Percentiles rank a stretch among this genome's conserved stretches.
Evolutionary conservation across 1,284 basidiomycete species (phyloP).

Genomic region (Boletus albobrunnescens): DNA sequence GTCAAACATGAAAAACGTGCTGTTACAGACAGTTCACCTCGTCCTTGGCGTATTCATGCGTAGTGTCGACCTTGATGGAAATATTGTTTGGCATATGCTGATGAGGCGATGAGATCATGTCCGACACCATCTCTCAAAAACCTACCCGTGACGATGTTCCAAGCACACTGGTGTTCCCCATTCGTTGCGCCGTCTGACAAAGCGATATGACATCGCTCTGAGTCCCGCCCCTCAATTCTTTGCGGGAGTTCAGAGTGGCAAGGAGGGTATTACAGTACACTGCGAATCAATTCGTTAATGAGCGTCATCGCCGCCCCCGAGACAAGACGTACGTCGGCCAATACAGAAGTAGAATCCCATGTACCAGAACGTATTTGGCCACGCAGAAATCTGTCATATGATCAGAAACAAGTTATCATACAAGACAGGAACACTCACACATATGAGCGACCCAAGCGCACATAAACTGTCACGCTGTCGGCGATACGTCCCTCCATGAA

Average conservation of each 20-base stretch:
- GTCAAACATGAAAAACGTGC: not conserved
- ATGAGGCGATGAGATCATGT: not conserved
- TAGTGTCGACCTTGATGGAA: conserved; percentile 28
- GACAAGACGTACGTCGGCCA: conserved; percentile 39
- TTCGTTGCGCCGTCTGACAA: conserved; percentile 7
- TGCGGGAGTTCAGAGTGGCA: conserved; percentile 49
- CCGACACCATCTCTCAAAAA: not conserved
- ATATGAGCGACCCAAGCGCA: conserved; percentile 44
- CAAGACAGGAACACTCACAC: conserved; percentile 29
- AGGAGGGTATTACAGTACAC: conserved; percentile 53
- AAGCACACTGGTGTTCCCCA: conserved; percentile 1
- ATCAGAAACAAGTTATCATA: not conserved
- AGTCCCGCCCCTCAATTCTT: conserved; percentile 33
- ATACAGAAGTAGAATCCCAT: conserved; percentile 52
- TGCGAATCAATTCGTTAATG: conserved; percentile 11
- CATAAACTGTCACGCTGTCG: conserved; percentile 29
- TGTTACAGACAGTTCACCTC: conserved; percentile 11
- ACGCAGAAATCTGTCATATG: conserved; percentile 34
- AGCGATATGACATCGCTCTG: conserved; percentile 12
- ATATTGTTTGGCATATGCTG: conserved; percentile 22
- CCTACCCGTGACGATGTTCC: conserved; percentile 11
- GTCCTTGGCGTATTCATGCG: conserved; percentile 23
- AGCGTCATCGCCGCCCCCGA: not conserved
- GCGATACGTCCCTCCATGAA: too few species aligned
- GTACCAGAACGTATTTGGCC: conserved; percentile 46